Base-by-base conservation (phyloP, 768 basidiomycete species). In the Amanita jacksonii region DNA sequence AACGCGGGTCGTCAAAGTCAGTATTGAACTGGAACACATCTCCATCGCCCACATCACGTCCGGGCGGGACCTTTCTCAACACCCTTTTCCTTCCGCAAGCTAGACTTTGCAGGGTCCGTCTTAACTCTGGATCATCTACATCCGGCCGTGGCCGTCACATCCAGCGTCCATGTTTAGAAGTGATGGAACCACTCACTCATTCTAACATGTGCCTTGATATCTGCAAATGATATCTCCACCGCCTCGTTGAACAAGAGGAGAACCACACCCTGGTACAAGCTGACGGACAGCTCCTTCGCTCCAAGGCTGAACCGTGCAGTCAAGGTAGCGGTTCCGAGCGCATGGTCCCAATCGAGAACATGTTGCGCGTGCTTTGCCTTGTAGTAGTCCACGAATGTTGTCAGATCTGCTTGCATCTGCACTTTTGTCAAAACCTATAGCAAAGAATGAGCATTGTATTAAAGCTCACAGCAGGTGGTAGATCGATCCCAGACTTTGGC, bases 1-100 rank as follows among this genome's bases (percentile, higher is more conserved):
- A 63, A 32, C 77, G 72, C 5, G 82, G 71, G 53, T 94, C 85
- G 22, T 78, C 77, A 61, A 98, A 98, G 7, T 77, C 77, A 23
- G 73, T 65, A 58, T 97, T 96, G 67, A 84, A 91, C 24, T 64
- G 62, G 59, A 99, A 98, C 34, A 73, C 57, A 54, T 98, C 96
- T 1, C 59, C 65, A 25, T 82, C 76, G 22, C 77, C 59, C 30
- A 99, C 81, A 16, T 94, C 91, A 51, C 73, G 77, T 5, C 90
- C 86, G 0, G 61, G 58, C 0, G 94, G 91, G 6, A 73, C 62
- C 62, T 97, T 98, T 57, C 68, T 74, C 46, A 99, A 63, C 0
- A 98, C 87, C 40, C 82, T 83, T 54, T 93, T 87, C 62, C 83
- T 92, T 13, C 84, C 94, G 54, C 86, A 85, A 0, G 94, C 89